Evolutionary conservation across 1,284 basidiomycete species (phyloP), one percentile per base, ranked within the genome.

Genomic region (Irpex sp.): DNA sequence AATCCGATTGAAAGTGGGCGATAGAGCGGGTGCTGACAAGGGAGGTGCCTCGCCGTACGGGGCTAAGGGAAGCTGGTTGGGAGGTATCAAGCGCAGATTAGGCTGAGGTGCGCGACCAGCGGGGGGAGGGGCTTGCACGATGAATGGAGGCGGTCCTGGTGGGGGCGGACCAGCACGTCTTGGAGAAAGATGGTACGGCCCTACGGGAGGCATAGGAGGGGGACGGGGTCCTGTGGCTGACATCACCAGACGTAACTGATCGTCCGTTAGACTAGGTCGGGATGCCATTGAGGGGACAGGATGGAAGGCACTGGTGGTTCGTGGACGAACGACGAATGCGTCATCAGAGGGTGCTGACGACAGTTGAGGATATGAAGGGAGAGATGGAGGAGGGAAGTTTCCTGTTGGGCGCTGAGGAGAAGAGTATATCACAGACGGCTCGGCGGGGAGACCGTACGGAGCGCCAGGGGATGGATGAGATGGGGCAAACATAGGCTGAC

Each of bases 231-330:
- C 68, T 17, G 65, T 59, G 60, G 61, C 64, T 34, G 56, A 68
- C 52, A n/a, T 71, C 69, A 54, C 60, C 9, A 47, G n/a, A 31
- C 31, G 44, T 21, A 17, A 15, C 37, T 26, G 36, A 21, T 19
- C 40, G 13, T 21, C 26, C n/a, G 19, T 44, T 2, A 48, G 37
- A 70, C 65, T 87, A 84, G 58, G 74, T 81, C 66, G 86, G 85
- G 66, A 78, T 81, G 78, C 86, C 80, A 67, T 80, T 85, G 73
- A 78, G 67, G 74, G 77, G 64, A 31, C 68, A 64, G 67, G 67
- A 67, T 82, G 83, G 66, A 81, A 79, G 3, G 81, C 77, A 67
- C 86, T 82, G 68, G 85, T 87, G 4, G 87, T 89, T 63, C 79
- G 81, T 11, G 89, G 82, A 59, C 89, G 81, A 31, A 83, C 78